Base-by-base conservation (phyloP, 2,329 filamentous ascomycete species). In the Ascochyta fabae region DNA sequence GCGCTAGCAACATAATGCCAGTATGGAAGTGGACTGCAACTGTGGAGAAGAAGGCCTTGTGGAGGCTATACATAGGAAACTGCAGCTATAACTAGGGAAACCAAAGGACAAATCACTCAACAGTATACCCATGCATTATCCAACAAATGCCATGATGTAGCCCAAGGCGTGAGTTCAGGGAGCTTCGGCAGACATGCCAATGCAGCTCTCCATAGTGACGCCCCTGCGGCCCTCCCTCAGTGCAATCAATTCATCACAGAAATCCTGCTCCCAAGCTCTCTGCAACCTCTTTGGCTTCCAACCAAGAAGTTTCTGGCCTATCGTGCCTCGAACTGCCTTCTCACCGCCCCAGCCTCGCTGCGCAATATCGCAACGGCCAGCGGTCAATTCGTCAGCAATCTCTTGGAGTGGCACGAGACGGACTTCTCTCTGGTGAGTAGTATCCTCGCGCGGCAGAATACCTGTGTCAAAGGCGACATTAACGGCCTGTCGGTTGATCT, bases 401-500 rank as follows among this genome's bases (percentile, higher is more conserved):
- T 58, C 54, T 8, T 64, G 16, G n/a, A 65, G 16, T 4, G 48
- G 27, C 9, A 56, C 59, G 13, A 54, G 35, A 1, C 48, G 40
- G 38, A 64, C 59, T 24, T 65, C 61, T 36, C 48, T 61, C 7
- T 60, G 23, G 15, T 65, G 41, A 6, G 62, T 58, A 4, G 59
- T 61, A 22, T 47, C 58, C 4, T 59, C 59, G 0, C 59, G 36
- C 5, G 61, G 65, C 12, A 66, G 27, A 2, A 53, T 26, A 22
- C 56, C 61, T 23, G 46, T 54, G 8, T 48, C 58, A 23, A 67
- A 67, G 3, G 63, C 65, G 29, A 29, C 54, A 19, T 66, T 55
- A 0, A 65, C 26, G 3, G 58, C 60, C 6, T 36, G 12, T 34
- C 57, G 56, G 13, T 59, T 58, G 29, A 66, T 59, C 1, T 66